Evolutionary conservation across 768 basidiomycete genomes (phyloP), one percentile per base, ranked within the genome.

Genomic region (Serendipita sp.): DNA sequence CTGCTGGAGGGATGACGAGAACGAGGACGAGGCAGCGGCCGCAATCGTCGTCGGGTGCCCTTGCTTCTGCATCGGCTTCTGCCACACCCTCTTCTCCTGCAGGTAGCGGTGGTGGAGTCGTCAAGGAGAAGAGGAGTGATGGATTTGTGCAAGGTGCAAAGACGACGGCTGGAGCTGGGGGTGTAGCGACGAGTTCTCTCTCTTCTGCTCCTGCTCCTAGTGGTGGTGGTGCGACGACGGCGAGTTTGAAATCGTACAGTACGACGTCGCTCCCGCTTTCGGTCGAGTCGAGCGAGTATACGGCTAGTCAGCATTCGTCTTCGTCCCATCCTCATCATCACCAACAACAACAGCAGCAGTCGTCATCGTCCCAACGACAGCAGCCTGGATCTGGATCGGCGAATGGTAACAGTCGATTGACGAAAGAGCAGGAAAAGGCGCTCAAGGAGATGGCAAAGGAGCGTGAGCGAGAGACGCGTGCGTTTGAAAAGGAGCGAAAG

Each of bases 1-100:
- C 62, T 61, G 53, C 50, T 65, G 17, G 11, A 42, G 22, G 51
- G 43, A 31, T 42, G 58, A n/a, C 44, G 60, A 14, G 41, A 65
- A 24, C 42, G 60, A 1, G 26, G 65, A 62, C 48, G 20, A 26
- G 70, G 71, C 51, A 75, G 75, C 45, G 63, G 64, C 24, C 71
- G 14, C 14, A 5, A 14, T 38, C 34, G 34, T 38, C 34, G 7
- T 38, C 34, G 5, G 34, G 34, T 38, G 34, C 34, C 2, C 34
- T 38, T 14, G 34, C 34, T 7, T 38, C 34, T 1, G 45, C 45
- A 28, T 20, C 26, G 9, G 17, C 45, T 2, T 7, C 34, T 1
- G 45, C 45, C 7, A 7, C 26, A 5, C 7, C 45, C 2, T 7
- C 45, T 48, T 48, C 45, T 5, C 45, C 20, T n/a, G 45, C n/a